Evolutionary conservation across 139 green algal genomes (phyloP).

Genomic region (Bryopsis sp.): DNA sequence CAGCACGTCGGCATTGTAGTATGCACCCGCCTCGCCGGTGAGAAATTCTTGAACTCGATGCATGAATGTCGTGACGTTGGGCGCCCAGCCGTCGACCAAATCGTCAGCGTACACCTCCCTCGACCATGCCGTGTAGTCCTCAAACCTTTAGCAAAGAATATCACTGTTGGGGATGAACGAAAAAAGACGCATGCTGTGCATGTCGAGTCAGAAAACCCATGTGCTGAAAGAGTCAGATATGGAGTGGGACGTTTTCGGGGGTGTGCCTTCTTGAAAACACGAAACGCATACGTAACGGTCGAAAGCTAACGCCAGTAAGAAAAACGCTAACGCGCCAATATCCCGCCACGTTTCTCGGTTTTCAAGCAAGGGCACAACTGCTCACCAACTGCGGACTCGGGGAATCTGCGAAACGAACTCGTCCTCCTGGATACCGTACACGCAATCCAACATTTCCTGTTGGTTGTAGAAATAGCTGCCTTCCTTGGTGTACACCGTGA

Average conservation of each 20-base stretch:
- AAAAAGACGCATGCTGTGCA: too few relatives aligned
- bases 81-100: conserved; percentile 3
- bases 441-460: conserved; percentile 22
- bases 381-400: neutral
- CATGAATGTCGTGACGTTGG: conserved; percentile 20
- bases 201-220: too few relatives aligned
- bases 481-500: conserved; percentile 26
- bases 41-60: conserved; percentile 12
- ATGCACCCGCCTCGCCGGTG: neutral
- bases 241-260: too few relatives aligned
- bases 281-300: too few relatives aligned
- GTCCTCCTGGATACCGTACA: neutral
- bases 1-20: neutral
- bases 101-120: neutral
- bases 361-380: too few relatives aligned
- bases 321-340: too few relatives aligned
- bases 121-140: conserved; percentile 18
- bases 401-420: neutral
- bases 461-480: conserved; percentile 29
- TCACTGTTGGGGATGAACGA: too few relatives aligned
- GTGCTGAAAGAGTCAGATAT: too few relatives aligned
- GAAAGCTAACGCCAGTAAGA: too few relatives aligned
- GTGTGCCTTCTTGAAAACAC: too few relatives aligned
- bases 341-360: too few relatives aligned
- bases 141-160: too few relatives aligned